A percentile compares a stretch with the other conserved stretches of the same genome.
Conservation (phyloP, 352 stramenopile genomes). For the Pythium sp. region DNA sequence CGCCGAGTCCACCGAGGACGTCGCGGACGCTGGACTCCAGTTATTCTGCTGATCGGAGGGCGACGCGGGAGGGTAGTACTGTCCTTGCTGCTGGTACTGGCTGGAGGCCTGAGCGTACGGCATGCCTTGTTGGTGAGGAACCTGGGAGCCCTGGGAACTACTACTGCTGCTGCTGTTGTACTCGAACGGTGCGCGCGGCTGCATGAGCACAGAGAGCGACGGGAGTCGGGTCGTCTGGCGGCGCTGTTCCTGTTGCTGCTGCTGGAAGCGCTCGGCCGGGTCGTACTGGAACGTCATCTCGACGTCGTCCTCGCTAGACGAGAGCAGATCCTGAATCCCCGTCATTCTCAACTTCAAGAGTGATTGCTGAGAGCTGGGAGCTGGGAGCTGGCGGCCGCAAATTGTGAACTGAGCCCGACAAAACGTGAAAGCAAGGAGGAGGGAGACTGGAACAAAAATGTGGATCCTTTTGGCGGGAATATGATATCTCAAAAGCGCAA, state of each 20-base stretch:
- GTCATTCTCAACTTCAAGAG: not conserved
- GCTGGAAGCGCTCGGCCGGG: slow-evolving; percentile 12
- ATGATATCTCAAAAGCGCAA: slow-evolving; percentile 16
- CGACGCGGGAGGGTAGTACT: slow-evolving; percentile 12
- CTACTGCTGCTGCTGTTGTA: not conserved
- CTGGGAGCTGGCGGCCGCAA: not conserved
- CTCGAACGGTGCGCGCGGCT: slow-evolving; percentile 3
- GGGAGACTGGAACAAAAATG: not conserved
- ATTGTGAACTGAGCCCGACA: not conserved
- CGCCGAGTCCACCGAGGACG: slow-evolving; percentile 10
- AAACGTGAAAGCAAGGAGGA: not conserved
- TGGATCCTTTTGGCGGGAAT: not conserved
- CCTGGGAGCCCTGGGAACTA: not conserved
- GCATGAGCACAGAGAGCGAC: slow-evolving; percentile 21
- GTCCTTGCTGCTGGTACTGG: not conserved
- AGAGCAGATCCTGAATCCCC: slow-evolving; percentile 17
- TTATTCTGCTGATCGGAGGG: not conserved
- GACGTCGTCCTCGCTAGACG: slow-evolving; percentile 10
- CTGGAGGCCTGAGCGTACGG: not conserved
- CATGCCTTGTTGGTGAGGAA: not conserved
- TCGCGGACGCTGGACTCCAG: slow-evolving; percentile 14
- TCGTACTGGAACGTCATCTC: slow-evolving; percentile 15
- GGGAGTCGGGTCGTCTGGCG: not conserved
- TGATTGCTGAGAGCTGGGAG: not conserved
- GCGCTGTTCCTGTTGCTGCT: slow-evolving; percentile 2